phyloP scores from a whole-genome alignment of 2,329 filamentous ascomycete species.

The Diaporthe velutina region DNA sequence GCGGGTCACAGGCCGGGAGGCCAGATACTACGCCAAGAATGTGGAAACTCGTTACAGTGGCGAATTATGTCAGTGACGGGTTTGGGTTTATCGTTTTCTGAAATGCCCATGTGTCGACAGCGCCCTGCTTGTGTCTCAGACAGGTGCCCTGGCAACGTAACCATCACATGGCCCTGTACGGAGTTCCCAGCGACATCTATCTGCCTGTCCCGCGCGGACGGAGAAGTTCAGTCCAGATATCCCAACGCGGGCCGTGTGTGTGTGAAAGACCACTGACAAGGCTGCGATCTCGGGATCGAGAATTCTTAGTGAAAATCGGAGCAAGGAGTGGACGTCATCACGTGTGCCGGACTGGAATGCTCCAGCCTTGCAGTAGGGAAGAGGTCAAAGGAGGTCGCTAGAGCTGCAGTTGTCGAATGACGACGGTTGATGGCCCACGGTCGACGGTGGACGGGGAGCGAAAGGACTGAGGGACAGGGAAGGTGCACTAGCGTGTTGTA shows the following conservation, averaged over 20 bases:
- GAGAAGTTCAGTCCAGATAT: not conserved
- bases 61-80: not conserved
- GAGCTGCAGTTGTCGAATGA: not conserved
- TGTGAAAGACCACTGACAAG: not conserved
- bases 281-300: conserved; percentile 11
- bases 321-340: conserved; percentile 17
- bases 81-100: not conserved
- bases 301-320: conserved; percentile 3
- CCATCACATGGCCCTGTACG: not conserved
- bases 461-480: not conserved
- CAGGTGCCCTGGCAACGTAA: not conserved
- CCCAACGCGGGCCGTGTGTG: not conserved
- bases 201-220: not conserved
- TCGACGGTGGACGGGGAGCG: not conserved
- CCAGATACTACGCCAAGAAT: not conserved
- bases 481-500: not conserved
- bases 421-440: conserved; percentile 3
- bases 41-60: conserved; percentile 14
- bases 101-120: not conserved
- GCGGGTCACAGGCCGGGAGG: conserved; percentile 17
- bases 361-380: conserved; percentile 28
- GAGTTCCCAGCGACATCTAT: not conserved
- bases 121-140: not conserved
- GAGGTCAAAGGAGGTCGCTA: not conserved
- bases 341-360: conserved; percentile 28